Percentiles rank a stretch among this genome's conserved stretches.
Evolutionary conservation across 257 asterid genomes (phyloP).

Genomic region (Parsonsia alboflavescens): DNA sequence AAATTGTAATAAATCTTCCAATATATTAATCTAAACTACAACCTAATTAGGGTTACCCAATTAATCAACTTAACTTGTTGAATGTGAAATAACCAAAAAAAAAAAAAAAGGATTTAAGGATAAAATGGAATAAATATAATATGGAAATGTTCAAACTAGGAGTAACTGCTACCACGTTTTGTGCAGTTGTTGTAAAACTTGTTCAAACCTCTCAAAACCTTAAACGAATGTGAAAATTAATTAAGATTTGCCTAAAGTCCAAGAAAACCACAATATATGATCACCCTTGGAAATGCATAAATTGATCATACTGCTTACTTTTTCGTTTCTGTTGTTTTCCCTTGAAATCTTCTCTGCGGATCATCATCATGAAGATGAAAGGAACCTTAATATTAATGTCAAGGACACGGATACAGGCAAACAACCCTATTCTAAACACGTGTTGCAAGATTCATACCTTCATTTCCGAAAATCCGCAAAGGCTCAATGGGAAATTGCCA

Average conservation of each 20-base stretch:
- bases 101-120: too few relatives aligned
- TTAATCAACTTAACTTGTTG: too few relatives aligned
- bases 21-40: too few relatives aligned
- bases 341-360: background rate
- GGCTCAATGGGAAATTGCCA: constrained; percentile 14
- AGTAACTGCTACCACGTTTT: background rate
- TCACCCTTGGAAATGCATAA: background rate
- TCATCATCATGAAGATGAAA: background rate
- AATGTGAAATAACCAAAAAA: too few relatives aligned
- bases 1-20: too few relatives aligned
- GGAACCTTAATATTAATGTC: background rate
- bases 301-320: background rate
- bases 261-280: background rate
- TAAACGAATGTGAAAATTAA: too few relatives aligned
- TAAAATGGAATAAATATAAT: too few relatives aligned
- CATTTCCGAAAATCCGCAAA: constrained; percentile 7
- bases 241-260: background rate
- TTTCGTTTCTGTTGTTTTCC: background rate
- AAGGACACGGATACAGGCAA: background rate
- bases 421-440: background rate
- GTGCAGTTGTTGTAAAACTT: background rate
- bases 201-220: background rate
- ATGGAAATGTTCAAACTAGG: background rate
- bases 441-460: background rate
- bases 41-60: too few relatives aligned